phyloP scores from a whole-genome alignment of 345 rosid genomes.

The Cardiospermum halicacabum region DNA sequence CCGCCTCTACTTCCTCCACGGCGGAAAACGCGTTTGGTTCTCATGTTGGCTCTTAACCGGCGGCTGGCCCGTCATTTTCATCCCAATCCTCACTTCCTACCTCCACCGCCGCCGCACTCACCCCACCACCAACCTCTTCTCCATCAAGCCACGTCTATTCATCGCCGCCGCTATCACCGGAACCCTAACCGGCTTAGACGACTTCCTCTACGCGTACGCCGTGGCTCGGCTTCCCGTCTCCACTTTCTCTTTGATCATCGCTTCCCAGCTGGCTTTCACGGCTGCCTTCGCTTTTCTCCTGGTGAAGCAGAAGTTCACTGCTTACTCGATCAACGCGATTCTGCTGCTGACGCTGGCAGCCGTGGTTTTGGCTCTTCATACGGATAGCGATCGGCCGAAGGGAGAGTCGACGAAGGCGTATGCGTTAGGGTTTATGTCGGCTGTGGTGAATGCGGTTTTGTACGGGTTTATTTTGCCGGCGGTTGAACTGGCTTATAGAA shows the following conservation, averaged over 20 bases:
- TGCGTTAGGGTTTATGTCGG: slow-evolving; percentile 47
- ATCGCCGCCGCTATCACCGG: slow-evolving; percentile 37
- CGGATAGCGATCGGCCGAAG: slow-evolving; percentile 42
- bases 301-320: slow-evolving; percentile 63
- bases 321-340: slow-evolving; percentile 55
- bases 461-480: slow-evolving; percentile 64
- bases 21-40: slow-evolving; percentile 69
- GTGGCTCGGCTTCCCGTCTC: slow-evolving; percentile 63
- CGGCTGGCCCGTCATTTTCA: slow-evolving; percentile 48
- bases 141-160: slow-evolving; percentile 35
- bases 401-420: slow-evolving; percentile 41
- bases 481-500: slow-evolving; percentile 56
- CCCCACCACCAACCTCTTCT: slow-evolving; percentile 24
- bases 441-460: slow-evolving; percentile 48
- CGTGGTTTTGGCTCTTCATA: slow-evolving; percentile 49
- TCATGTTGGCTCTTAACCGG: slow-evolving; percentile 60
- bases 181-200: slow-evolving; percentile 51
- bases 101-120: slow-evolving; percentile 23
- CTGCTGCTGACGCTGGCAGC: slow-evolving; percentile 59
- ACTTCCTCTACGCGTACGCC: slow-evolving; percentile 65
- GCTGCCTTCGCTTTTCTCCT: slow-evolving; percentile 60
- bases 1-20: too few species aligned
- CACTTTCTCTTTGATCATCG: slow-evolving; percentile 62
- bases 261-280: slow-evolving; percentile 60
- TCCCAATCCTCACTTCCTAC: slow-evolving; percentile 40